Evolutionary conservation across 2,329 filamentous ascomycete genomes (phyloP).

Genomic region (Neonectria punicea): DNA sequence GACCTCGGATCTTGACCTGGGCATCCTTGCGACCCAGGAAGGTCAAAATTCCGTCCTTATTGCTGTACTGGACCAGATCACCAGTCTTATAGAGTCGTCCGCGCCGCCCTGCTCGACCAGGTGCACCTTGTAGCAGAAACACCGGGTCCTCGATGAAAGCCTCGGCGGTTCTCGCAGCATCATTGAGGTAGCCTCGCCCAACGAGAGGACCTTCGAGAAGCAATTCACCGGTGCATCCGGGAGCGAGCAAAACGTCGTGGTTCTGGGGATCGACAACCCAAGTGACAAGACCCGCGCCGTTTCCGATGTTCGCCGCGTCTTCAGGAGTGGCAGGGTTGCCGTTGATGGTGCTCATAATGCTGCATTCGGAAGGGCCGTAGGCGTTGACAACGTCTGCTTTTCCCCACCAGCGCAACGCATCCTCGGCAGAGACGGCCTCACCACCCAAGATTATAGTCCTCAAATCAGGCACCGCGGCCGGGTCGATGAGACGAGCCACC

Average conservation of each 20-base stretch:
- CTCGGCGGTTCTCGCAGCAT: conserved; percentile 36
- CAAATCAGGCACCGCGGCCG: conserved; percentile 45
- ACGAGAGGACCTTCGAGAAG: conserved; percentile 42
- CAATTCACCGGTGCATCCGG: conserved; percentile 41
- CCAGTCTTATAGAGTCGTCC: conserved; percentile 27
- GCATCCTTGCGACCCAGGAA: conserved; percentile 61
- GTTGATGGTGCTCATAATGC: conserved; percentile 13
- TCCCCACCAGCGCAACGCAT: conserved; percentile 35
- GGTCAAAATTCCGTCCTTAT: conserved; percentile 45
- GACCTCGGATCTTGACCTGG: conserved; percentile 66
- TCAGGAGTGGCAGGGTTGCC: neutral
- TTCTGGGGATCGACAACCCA: conserved; percentile 40
- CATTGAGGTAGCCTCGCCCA: conserved; percentile 37
- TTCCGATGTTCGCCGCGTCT: conserved; percentile 2
- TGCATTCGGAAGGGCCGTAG: conserved; percentile 14
- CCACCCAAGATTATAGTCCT: conserved; percentile 57
- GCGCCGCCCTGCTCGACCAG: conserved; percentile 26
- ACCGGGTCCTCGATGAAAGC: conserved; percentile 48
- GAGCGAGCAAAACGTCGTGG: conserved; percentile 28
- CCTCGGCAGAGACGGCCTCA: conserved; percentile 57
- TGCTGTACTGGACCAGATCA: conserved; percentile 36
- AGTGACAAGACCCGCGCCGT: neutral
- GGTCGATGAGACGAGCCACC: neutral
- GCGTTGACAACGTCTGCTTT: conserved; percentile 32
- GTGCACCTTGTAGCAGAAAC: conserved; percentile 28